Evolutionary conservation across 805 yeast species (phyloP), one percentile per base, ranked within the genome.

Genomic region (Scheffersomyces coipomensis): DNA sequence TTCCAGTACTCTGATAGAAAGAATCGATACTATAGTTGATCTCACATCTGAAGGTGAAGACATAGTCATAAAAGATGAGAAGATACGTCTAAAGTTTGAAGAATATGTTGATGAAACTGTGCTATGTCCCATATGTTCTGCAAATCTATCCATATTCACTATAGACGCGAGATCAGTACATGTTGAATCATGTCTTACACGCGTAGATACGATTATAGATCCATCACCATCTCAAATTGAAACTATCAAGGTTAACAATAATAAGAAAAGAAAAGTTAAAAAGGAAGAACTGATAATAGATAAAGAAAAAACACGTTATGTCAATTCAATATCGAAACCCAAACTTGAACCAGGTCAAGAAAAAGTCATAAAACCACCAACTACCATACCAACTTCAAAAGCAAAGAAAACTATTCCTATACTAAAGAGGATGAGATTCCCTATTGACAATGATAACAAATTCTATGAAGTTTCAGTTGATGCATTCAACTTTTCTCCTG

Each of bases 401-500:
- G 36, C 34, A 13, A 50, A 48, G 12, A 60, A 53, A 19, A 69
- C 69, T 1, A 71, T 81, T 2, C 88, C 88, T 0, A 63, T 64
- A 0, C 67, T 79, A 37, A 84, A 84, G 51, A 66, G 73, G 4
- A 48, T 84, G 15, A 47, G 56, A 0, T 79, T 84, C 40, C 63
- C 58, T 7, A 34, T 42, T 4, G 34, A 44, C 4, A 36, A 48
- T 4, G 4, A 24, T 12, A 43, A 51, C 3, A 41, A 44, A 10
- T 52, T 55, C 31, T 63, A 70, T 39, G 48, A 78, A 2, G 75
- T 82, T 0, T 52, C 72, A 2, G 87, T 85, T 19, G 93, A 85
- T 62, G 89, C 89, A 0, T 78, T 85, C 60, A 64, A 73, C 52
- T 78, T 60, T 47, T 65, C 70, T 7, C 68, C 75, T 0, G 68